Evolutionary conservation across 2,329 filamentous ascomycete species (phyloP), one percentile per base, ranked within the genome.

Genomic region (Aspergillus vadensis): DNA sequence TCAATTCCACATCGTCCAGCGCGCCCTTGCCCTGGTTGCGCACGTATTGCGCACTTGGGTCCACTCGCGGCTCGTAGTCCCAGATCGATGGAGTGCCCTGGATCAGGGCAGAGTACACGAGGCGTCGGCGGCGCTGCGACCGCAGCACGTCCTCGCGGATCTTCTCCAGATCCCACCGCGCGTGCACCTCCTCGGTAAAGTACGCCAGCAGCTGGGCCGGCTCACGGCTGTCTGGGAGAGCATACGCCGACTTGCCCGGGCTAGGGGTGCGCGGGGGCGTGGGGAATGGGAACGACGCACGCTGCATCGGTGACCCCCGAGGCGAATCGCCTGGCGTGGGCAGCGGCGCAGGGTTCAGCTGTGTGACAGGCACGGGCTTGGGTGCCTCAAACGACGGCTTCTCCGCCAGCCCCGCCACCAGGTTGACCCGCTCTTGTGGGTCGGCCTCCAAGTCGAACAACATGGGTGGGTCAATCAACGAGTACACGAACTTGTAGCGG

Each of bases 401-500:
- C 60, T 32, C 63, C 1, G 69, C 55, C 14, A 78, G 64, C 2
- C 74, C 74, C 3, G 75, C 74, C 3, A 71, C 76, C 50, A 96
- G 80, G 75, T 96, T 94, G 65, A 83, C 79, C n/a, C 91, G 77
- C 79, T 97, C 92, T 36, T 87, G 78, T 0, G 92, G 91, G 70
- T 97, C 93, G 19, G 81, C 76, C 48, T 82, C 81, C 6, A 97
- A 82, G 77, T 97, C 90, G 82, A 87, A 97, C 12, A 97, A 85
- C 79, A 95, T 91, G 30, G 91, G 88, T 32, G 90, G 88, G 72
- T 97, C 93, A 21, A 88, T 88, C 6, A 92, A 88, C 70, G 92
- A 97, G 64, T 86, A 92, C 65, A 95, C 87, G 76, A 92, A 97
- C 81, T 97, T 97, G 91, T 91, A 97, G 50, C 85, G 83, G 8